Evolutionary conservation across 768 basidiomycete genomes (phyloP).

Genomic region (Leucocoprinus leucothites): DNA sequence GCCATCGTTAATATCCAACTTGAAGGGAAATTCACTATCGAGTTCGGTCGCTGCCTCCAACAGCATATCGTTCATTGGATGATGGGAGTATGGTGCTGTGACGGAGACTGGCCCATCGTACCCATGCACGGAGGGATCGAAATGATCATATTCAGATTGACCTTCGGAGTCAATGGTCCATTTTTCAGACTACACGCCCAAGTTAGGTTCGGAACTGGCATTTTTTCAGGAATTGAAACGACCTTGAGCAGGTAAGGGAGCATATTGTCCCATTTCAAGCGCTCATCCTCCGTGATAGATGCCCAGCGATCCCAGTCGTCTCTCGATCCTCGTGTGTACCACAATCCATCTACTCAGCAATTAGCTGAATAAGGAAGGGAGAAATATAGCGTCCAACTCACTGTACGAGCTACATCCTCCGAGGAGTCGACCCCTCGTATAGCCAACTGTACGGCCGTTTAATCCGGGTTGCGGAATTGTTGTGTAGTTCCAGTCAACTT

Average conservation of each 20-base stretch:
- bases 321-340: no score
- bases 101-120: slow-evolving; percentile 4
- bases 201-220: no score
- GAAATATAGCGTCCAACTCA: not conserved
- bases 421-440: slow-evolving; percentile 11
- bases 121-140: slow-evolving; percentile 12
- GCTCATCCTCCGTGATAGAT: no score
- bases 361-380: no score
- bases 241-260: no score
- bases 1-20: slow-evolving; percentile 14
- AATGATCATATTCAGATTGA: slow-evolving; percentile 10
- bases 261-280: no score
- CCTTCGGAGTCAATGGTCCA: not conserved
- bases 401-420: slow-evolving; percentile 16
- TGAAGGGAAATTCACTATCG: slow-evolving; percentile 8
- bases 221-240: no score
- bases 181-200: not conserved
- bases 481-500: slow-evolving; percentile 17
- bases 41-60: not conserved
- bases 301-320: no score
- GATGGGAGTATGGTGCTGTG: slow-evolving; percentile 1
- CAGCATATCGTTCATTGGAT: slow-evolving; percentile 9
- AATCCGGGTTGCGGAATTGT: slow-evolving; percentile 10
- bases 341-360: no score
- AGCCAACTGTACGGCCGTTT: slow-evolving; percentile 6